These are phyloP conservation scores for Scutellaria minor DNA, from an alignment of 257 asterid genomes.

Conservation along the genomic window DNA sequence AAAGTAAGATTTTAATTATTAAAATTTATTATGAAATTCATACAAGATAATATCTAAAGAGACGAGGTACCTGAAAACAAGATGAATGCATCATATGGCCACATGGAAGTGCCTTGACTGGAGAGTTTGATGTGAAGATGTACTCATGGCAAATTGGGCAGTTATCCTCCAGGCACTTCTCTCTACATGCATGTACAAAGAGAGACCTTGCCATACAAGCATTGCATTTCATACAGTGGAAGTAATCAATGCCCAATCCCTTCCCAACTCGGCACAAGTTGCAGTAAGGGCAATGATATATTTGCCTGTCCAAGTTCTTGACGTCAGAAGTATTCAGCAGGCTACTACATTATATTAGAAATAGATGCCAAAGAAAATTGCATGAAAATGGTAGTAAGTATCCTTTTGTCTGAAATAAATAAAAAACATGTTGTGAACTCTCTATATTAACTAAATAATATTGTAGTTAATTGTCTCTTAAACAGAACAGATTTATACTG, in stretches of 20 bases:
- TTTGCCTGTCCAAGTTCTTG: conserved; percentile 59
- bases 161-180: conserved; percentile 82
- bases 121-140: conserved; percentile 75
- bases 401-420: neutral
- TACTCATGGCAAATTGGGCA: conserved; percentile 91
- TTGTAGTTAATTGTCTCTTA: neutral
- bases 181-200: conserved; percentile 73
- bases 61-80: conserved; percentile 74
- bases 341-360: neutral
- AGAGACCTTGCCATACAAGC: conserved; percentile 82
- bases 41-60: conserved; percentile 15
- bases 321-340: conserved; percentile 43
- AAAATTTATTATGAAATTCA: neutral
- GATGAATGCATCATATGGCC: conserved; percentile 92
- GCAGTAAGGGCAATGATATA: conserved; percentile 95
- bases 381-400: neutral
- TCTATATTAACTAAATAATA: neutral
- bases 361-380: conserved; percentile 5
- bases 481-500: neutral
- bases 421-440: neutral
- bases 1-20: conserved; percentile 25
- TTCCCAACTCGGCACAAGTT: conserved; percentile 89
- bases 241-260: conserved; percentile 81
- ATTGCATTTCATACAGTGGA: conserved; percentile 95
- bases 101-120: conserved; percentile 83